Evolutionary conservation across 1,284 basidiomycete species (phyloP), one percentile per base, ranked within the genome.

Genomic region (Cutaneotrichosporon curvatum): DNA sequence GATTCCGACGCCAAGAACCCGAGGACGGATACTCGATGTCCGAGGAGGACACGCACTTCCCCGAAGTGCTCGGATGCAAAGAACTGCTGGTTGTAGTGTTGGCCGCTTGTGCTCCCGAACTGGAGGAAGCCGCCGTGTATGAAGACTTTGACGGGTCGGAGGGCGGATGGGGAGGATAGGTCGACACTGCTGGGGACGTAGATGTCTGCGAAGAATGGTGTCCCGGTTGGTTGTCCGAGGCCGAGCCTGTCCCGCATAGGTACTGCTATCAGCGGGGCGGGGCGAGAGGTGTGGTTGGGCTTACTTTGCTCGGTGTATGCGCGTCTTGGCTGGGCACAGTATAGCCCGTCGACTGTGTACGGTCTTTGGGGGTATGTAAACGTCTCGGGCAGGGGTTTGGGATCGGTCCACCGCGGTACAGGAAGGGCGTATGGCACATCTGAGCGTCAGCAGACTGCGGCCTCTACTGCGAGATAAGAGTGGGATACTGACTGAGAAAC

Each of bases 81-180:
- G 60, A 85, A 83, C 4, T 82, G 79, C 62, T 85, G 84, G 48
- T 63, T 64, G 53, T 65, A 44, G 68, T 69, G 37, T 59, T 71
- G 15, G 80, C 65, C 21, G 67, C 72, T 60, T 79, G 85, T 11
- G 79, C 83, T 32, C 3, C 84, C 84, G 54, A 84, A 87, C 62
- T 87, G 84, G n/a, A 87, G 75, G 61, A 84, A 86, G 12, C 84
- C 85, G 45, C 84, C 84, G 51, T 86, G 84, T 32, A 85, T 81
- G 65, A 84, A 86, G 2, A 85, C 76, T 48, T 78, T 81, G 40
- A 85, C 83, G 0, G 83, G 81, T 48, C 81, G 78, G 1, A 42
- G 16, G 14, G 32, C 9, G 25, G 79, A 0, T 16, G 15, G 23
- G 5, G 12, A 25, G 19, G 18, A 7, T 30, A 37, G 37, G 32